phyloP scores from a whole-genome alignment of 1,139 yeast species.

The Zygoascus hellenicus region DNA sequence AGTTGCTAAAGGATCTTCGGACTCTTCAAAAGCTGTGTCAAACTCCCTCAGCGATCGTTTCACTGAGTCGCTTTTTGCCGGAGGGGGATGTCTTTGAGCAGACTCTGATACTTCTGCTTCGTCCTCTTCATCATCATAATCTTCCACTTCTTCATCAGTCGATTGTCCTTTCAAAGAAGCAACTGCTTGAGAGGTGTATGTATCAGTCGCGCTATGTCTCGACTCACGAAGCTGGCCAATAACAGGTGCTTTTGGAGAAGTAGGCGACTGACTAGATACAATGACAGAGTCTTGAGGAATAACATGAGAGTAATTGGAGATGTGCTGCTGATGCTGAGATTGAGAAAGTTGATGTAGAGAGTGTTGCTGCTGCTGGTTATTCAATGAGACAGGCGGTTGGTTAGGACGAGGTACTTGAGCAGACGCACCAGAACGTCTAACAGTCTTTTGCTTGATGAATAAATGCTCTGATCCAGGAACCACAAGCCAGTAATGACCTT shows the following conservation, averaged over 20 bases:
- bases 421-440: slow-evolving; percentile 1
- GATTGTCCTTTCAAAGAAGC: slow-evolving; percentile 5
- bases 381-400: not conserved
- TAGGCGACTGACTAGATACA: not conserved
- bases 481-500: slow-evolving; percentile 96
- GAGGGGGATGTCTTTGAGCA: not conserved
- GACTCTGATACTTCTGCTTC: slow-evolving; percentile 11
- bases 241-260: no score
- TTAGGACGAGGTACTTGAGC: slow-evolving; percentile 1
- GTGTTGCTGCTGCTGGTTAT: not conserved
- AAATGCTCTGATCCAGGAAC: slow-evolving; percentile 77
- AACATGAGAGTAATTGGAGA: not conserved
- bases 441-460: slow-evolving; percentile 47
- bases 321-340: not conserved
- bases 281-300: not conserved
- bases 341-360: not conserved
- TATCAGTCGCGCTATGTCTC: not conserved
- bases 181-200: not conserved
- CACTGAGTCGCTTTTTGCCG: not conserved
- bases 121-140: slow-evolving; percentile 17
- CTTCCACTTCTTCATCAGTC: slow-evolving; percentile 8
- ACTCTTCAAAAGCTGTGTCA: slow-evolving; percentile 7
- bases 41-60: slow-evolving; percentile 8
- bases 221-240: no score
- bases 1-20: slow-evolving; percentile 8